phyloP scores from a whole-genome alignment of 768 basidiomycete genomes.

The Arthromyces matolae region DNA sequence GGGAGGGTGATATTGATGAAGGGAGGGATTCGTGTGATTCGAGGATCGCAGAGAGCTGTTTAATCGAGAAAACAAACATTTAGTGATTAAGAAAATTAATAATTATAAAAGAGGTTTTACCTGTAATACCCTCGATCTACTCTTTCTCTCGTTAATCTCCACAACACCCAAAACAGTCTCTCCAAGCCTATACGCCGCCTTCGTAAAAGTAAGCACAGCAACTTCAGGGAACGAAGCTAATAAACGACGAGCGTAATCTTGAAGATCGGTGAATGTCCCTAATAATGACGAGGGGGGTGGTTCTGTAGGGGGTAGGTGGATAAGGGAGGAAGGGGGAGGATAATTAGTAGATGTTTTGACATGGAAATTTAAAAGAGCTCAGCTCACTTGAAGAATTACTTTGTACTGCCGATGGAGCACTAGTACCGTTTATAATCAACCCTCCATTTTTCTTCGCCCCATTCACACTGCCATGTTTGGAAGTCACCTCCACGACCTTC shows the following conservation, averaged over 20 bases:
- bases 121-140: slow-evolving; percentile 76
- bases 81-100: too few relatives aligned
- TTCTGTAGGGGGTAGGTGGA: neutral
- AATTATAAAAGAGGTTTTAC: slow-evolving; percentile 39
- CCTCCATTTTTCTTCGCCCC: too few relatives aligned
- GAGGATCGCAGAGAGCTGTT: slow-evolving; percentile 80
- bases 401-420: too few relatives aligned
- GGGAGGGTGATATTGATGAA: slow-evolving; percentile 46
- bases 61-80: too few relatives aligned
- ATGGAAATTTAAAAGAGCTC: slow-evolving; percentile 19
- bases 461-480: neutral
- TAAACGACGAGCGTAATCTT: slow-evolving; percentile 49
- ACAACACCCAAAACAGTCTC: slow-evolving; percentile 91
- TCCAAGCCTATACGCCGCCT: slow-evolving; percentile 86
- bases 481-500: slow-evolving; percentile 33
- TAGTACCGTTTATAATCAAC: too few relatives aligned
- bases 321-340: neutral
- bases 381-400: slow-evolving; percentile 12
- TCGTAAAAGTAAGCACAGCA: slow-evolving; percentile 88
- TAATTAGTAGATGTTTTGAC: too few relatives aligned
- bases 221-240: slow-evolving; percentile 55
- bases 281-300: slow-evolving; percentile 13
- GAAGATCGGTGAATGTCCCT: slow-evolving; percentile 44
- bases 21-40: slow-evolving; percentile 88
- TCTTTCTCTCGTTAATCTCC: slow-evolving; percentile 72